Base-by-base conservation (phyloP, 345 rosid genomes). In the Moricandia arvensis region DNA sequence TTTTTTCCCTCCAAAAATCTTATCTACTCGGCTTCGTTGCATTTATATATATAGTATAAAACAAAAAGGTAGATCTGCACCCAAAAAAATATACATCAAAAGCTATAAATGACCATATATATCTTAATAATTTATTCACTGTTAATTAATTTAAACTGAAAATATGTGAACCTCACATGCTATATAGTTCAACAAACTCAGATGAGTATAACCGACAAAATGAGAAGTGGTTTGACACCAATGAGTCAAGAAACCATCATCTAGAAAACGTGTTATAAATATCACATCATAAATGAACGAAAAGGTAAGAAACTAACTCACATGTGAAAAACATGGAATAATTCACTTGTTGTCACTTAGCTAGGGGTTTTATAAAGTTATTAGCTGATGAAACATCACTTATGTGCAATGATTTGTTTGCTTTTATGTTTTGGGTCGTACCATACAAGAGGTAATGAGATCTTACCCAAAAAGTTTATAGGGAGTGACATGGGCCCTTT, bases 371-470 rank as follows among this genome's bases (percentile, higher is more conserved):
- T 45, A 3, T 24, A 5, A 24, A 15, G 17, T 41, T 15, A 41
- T 9, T 13, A 17, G 18, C 38, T 7, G 11, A 8, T 31, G 66
- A 59, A 60, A 57, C 21, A 64, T 73, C 38, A 17, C 54, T 27
- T 21, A 0, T 1, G 3, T 84, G 92, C 73, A 38, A 27, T 10
- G 79, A 84, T 74, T 82, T 64, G 26, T 53, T 87, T 3, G 75
- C 78, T 29, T 84, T 67, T 63, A 12, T 84, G 54, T 84, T 86
- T 64, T 82, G 87, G 86, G 45, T 43, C 71, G 88, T 90, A 79
- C 69, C 88, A 87, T 79, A 83, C 88, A 66, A 75, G 65, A 37
- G 70, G 75, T 18, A 76, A 77, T 68, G n/a, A 45, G 59, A 59
- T 35, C 10, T 58, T 83, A 47, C 60, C 43, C 43, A 58, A 63